phyloP scores from a whole-genome alignment of 1,139 yeast genomes.

The Taphrina confusa region DNA sequence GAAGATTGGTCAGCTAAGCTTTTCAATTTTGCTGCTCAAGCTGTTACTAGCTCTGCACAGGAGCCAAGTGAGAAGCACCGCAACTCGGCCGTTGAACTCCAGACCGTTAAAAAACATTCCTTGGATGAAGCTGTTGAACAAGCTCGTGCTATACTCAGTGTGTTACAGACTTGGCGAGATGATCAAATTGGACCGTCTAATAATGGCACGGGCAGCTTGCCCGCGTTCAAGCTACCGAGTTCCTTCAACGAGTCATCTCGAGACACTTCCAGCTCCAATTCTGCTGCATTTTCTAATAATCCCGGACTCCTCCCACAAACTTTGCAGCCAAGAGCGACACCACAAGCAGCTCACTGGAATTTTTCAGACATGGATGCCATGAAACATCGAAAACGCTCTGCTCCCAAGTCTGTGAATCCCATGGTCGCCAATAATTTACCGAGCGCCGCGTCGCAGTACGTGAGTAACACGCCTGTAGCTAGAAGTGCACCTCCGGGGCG shows the following conservation, averaged over 20 bases:
- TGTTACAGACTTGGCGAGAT: conserved; percentile 37
- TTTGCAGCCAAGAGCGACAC: background rate
- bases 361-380: conserved; percentile 9
- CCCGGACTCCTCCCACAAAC: background rate
- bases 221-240: background rate
- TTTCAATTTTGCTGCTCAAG: conserved; percentile 37
- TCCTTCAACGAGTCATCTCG: background rate
- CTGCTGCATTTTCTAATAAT: background rate
- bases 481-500: conserved; percentile 38
- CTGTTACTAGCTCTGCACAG: conserved; percentile 9
- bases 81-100: background rate
- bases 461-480: background rate
- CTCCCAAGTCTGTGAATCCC: conserved; percentile 8
- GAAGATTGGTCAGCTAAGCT: conserved; percentile 39
- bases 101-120: conserved; percentile 23
- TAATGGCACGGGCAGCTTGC: background rate
- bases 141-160: conserved; percentile 35
- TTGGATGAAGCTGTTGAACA: conserved; percentile 38
- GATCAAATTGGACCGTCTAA: conserved; percentile 14
- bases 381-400: conserved; percentile 21
- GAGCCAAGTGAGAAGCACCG: background rate
- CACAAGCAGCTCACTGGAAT: conserved; percentile 6
- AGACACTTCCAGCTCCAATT: background rate
- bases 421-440: conserved; percentile 1
- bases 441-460: conserved; percentile 1